Base-by-base conservation (phyloP, 1,284 basidiomycete species). In the Peniophora sp. region DNA sequence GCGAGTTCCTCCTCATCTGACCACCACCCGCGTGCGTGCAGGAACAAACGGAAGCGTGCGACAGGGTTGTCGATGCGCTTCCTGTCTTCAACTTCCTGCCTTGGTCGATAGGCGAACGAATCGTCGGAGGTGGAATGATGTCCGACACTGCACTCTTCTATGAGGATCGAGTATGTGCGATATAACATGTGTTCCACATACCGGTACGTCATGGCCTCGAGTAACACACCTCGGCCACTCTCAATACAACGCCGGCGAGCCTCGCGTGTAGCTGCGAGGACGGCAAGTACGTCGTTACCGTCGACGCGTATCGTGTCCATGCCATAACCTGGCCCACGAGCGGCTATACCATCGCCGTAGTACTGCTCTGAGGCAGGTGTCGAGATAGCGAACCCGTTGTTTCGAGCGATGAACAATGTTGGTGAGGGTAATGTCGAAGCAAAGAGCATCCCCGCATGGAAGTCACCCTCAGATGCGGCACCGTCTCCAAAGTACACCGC, bases 101-200 rank as follows among this genome's bases (percentile, higher is more conserved):
- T 78, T 1, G 88, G 77, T 36, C 92, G 81, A 67, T 97, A 97
- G 23, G 92, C 92, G 60, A 89, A 92, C 16, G 91, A 94, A 66
- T 97, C 93, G 64, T 97, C 94, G 11, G 91, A 94, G 0, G 93
- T 97, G 14, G 90, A 93, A 65, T 97, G 93, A 64, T 97, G 93
- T n/a, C 93, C 89, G 3, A 97, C 85, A 20, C 83, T 85, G 56
- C 41, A 51, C 47, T 35, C 25, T 50, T 44, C 52, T 52, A 56
- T 17, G 53, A 53, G 54, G 41, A 43, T 43, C 27, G 24, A 27
- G 20, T 10, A 38, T 27, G 27, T 50, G 22, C 2, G 38, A 39
- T n/a, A 47, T 34, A 49, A 48, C 35, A 14, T 44, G 45, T 24
- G 53, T 43, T 36, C 39, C 44, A 60, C 72, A 43, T 54, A 81